Evolutionary conservation across 106 monocot species (phyloP).

Genomic region (Posidonia australis): DNA sequence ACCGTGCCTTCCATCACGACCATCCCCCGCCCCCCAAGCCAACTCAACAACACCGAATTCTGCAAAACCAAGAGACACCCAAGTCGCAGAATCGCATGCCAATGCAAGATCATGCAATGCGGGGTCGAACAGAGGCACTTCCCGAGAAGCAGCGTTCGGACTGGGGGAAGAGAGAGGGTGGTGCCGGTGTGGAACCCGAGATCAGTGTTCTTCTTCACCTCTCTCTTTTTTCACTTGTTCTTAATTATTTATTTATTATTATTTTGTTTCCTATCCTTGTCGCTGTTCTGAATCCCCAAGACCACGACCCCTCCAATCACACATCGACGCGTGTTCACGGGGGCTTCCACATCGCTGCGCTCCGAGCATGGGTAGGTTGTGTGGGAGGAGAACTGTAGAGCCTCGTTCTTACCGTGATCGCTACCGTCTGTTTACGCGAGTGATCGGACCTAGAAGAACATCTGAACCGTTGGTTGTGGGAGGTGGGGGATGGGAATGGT

Average conservation of each 20-base stretch:
- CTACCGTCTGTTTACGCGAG: neutral
- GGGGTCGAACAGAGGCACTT: neutral
- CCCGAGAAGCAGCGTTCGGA: neutral
- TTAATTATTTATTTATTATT: neutral
- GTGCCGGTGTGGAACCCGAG: neutral
- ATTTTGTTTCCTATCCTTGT: neutral
- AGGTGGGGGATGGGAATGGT: neutral
- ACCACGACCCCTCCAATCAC: neutral
- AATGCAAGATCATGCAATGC: neutral
- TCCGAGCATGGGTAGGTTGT: neutral
- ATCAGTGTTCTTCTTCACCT: neutral
- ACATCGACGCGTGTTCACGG: neutral
- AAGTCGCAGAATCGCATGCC: neutral
- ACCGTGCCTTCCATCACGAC: too few species aligned
- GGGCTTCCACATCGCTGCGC: neutral
- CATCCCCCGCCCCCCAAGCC: too few species aligned
- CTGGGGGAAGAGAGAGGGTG: neutral
- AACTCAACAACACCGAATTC: neutral
- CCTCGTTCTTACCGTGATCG: neutral
- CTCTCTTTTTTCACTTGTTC: neutral
- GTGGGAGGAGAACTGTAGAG: neutral
- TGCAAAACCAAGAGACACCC: neutral
- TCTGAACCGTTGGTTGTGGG: neutral
- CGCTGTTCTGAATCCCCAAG: constrained; percentile 6
- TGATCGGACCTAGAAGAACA: neutral